These are phyloP conservation scores for Stromatinia cepivora DNA, from an alignment of 2,329 filamentous ascomycete genomes.

Conservation along the genomic window DNA sequence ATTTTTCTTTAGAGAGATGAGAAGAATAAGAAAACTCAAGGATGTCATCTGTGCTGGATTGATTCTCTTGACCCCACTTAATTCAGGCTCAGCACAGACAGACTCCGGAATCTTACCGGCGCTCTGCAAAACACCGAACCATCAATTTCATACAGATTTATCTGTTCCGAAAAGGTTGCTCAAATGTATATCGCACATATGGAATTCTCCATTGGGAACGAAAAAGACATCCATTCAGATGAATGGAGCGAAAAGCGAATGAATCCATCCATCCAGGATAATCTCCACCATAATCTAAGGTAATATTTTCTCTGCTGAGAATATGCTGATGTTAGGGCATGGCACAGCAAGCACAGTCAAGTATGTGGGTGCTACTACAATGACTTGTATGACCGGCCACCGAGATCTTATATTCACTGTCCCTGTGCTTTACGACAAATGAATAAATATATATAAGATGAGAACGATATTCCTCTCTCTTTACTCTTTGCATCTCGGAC, in stretches of 20 bases:
- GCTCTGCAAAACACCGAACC: slow-evolving; percentile 1
- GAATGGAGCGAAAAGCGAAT: background rate
- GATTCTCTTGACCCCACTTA: background rate
- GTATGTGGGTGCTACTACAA: background rate
- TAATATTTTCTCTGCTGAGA: background rate
- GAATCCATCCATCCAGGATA: background rate
- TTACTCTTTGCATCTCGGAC: background rate
- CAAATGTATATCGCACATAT: background rate
- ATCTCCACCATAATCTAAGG: background rate
- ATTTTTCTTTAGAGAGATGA: background rate
- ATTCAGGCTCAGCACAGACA: background rate
- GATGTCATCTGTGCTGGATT: background rate
- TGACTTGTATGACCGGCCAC: background rate
- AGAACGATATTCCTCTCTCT: background rate
- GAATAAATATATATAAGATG: background rate
- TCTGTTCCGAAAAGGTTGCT: background rate
- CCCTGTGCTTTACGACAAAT: background rate
- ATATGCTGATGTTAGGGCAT: slow-evolving; percentile 4
- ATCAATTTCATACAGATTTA: background rate
- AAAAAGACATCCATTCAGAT: background rate
- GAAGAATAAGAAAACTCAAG: background rate
- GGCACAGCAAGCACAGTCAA: slow-evolving; percentile 1
- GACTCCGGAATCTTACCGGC: background rate
- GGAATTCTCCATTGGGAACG: background rate
- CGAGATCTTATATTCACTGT: background rate